Evolutionary conservation across 2,329 filamentous ascomycete species (phyloP).

Genomic region (Ophiostoma piceae): DNA sequence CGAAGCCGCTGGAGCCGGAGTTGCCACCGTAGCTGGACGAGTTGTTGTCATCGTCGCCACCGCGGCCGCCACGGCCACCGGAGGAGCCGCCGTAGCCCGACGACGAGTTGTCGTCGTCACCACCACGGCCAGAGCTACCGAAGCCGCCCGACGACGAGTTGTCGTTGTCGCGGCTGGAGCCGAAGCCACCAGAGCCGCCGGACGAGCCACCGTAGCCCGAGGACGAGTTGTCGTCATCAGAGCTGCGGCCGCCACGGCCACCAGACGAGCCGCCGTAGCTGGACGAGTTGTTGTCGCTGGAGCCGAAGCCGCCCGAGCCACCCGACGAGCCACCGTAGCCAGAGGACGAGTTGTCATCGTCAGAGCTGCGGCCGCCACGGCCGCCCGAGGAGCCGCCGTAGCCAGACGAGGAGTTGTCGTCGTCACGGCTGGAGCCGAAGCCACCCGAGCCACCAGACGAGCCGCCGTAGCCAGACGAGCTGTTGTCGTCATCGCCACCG

Average conservation of each 20-base stretch:
- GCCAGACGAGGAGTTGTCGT: constrained; percentile 19
- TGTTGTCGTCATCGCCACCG: constrained; percentile 16
- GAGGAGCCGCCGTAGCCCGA: constrained; percentile 24
- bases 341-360: constrained; percentile 17
- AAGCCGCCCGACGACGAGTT: constrained; percentile 32
- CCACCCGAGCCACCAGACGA: constrained; percentile 22
- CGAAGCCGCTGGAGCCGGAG: neutral
- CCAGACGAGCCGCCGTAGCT: constrained; percentile 24
- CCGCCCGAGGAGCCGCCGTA: constrained; percentile 24
- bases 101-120: constrained; percentile 20
- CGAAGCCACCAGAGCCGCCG: neutral
- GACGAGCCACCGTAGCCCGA: constrained; percentile 24
- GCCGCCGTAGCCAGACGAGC: constrained; percentile 15
- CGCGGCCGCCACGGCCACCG: constrained; percentile 7
- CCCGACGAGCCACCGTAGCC: constrained; percentile 23
- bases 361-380: neutral
- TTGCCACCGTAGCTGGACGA: constrained; percentile 29
- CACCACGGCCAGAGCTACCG: neutral
- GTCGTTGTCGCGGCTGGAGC: constrained; percentile 33
- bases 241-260: constrained; percentile 17
- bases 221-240: constrained; percentile 25
- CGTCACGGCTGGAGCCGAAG: neutral
- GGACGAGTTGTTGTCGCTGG: constrained; percentile 34
- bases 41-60: constrained; percentile 36
- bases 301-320: constrained; percentile 4